Conservation (phyloP, 441 rosid genomes). For the Croton laevigatus region DNA sequence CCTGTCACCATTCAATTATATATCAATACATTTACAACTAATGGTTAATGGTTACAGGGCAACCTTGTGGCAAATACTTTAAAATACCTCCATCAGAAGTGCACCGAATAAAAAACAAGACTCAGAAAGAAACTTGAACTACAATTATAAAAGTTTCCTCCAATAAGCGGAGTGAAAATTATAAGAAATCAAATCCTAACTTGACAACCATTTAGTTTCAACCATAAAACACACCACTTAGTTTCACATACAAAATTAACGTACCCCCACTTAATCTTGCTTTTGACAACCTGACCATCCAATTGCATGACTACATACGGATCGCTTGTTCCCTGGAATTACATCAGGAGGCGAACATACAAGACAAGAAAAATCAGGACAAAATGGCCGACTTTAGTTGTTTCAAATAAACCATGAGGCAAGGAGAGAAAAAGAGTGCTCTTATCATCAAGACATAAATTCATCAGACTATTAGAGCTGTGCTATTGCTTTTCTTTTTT, state of each 20-base stretch:
- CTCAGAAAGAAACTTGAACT: background rate
- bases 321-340: constrained; percentile 79
- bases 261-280: constrained; percentile 78
- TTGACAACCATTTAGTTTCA: background rate
- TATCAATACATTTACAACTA: background rate
- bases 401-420: constrained; percentile 6
- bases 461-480: background rate
- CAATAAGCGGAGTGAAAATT: too few relatives aligned
- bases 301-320: constrained; percentile 84
- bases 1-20: constrained; percentile 43
- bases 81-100: background rate
- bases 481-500: background rate
- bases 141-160: too few relatives aligned
- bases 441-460: background rate
- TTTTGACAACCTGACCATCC: constrained; percentile 86
- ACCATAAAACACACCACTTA: background rate
- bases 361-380: background rate
- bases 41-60: constrained; percentile 9
- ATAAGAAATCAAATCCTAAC: too few relatives aligned
- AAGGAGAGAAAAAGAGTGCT: background rate
- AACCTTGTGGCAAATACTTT: background rate
- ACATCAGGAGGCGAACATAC: constrained; percentile 10
- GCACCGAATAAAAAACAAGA: background rate
- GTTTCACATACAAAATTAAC: constrained; percentile 10
- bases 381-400: background rate